Evolutionary conservation across 495 filamentous ascomycete genomes (phyloP).

Genomic region (Emericellopsis terricola): DNA sequence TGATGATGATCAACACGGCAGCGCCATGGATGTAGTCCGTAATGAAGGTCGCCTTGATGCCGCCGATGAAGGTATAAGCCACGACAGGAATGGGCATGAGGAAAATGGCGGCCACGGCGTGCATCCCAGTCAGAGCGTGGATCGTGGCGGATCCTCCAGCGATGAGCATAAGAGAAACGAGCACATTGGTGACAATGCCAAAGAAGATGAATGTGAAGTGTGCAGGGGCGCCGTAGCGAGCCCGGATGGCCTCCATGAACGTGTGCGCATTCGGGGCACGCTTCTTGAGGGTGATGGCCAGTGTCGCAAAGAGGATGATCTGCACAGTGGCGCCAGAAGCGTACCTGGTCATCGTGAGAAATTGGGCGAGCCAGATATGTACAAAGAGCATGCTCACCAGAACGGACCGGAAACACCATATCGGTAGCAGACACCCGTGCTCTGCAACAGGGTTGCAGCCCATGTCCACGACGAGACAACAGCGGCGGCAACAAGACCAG

Average conservation of each 20-base stretch:
- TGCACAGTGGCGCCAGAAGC: constrained; percentile 47
- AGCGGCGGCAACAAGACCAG: constrained; percentile 84
- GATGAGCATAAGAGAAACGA: constrained; percentile 80
- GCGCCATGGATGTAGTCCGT: constrained; percentile 16
- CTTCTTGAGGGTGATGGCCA: constrained; percentile 86
- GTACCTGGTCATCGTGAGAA: too few species aligned
- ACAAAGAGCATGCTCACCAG: constrained; percentile 43
- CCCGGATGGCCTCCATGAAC: constrained; percentile 55
- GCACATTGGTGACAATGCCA: constrained; percentile 66
- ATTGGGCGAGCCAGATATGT: too few species aligned
- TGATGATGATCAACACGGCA: constrained; percentile 22
- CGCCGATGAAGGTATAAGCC: constrained; percentile 13
- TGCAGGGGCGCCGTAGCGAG: constrained; percentile 38
- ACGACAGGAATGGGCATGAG: constrained; percentile 14
- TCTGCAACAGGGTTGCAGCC: constrained; percentile 70
- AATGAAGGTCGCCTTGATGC: constrained; percentile 25
- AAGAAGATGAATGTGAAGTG: constrained; percentile 68
- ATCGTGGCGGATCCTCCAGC: constrained; percentile 84
- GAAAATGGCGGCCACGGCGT: constrained; percentile 72
- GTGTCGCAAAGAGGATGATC: constrained; percentile 77
- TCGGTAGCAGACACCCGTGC: constrained; percentile 72
- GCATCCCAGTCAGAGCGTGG: constrained; percentile 68
- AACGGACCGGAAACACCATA: constrained; percentile 91
- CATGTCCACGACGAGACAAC: constrained; percentile 95
- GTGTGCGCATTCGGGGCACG: constrained; percentile 77